Base-by-base conservation (phyloP, 2,329 filamentous ascomycete species). In the Neopestalotiopsis rosae region DNA sequence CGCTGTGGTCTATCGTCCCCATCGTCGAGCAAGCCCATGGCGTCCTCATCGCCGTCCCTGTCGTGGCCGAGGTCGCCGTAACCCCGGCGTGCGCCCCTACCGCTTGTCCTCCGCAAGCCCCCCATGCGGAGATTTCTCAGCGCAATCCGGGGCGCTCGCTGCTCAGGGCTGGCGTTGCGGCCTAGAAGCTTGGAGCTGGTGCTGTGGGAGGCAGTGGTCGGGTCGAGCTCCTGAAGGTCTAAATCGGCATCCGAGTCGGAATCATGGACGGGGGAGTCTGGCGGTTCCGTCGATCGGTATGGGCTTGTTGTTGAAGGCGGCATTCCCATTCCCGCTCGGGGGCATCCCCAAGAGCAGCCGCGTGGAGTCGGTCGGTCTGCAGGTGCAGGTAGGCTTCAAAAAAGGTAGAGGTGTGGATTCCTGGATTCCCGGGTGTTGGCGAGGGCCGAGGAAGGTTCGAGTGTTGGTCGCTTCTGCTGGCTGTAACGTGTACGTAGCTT, bases 161-260 rank as follows among this genome's bases (percentile, higher is more conserved):
- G 81, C 73, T 86, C 83, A 66, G 75, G 70, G 70, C 74, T 73
- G 68, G 88, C 85, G 74, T 89, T 85, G 71, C 89, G 85, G 75
- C 90, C 87, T 67, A 78, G 70, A 28, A 79, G 75, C 40, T 75
- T 75, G 64, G 76, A 74, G 74, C 69, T 77, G 71, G 73, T 79
- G 76, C 74, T 78, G 75, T 72, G 77, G n/a, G 82, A 81, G 69
- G 77, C 74, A 42, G 76, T 76, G 24, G 78, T 79, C 67, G 93
- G 92, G 77, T 95, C 92, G 73, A 96, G 90, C 84, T 95, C 93
- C 76, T 94, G 88, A 74, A 94, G 87, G 75, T 95, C 92, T 76
- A 96, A 85, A 71, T 93, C 91, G 74, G 91, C 88, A 78, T 95
- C 92, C 71, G 91, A 93, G 79, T 95, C 92, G 78, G 91, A 93